A percentile compares a stretch with the other conserved stretches of the same genome.
phyloP scores from a whole-genome alignment of 1,139 yeast genomes.

The Scheffersomyces insectosa region DNA sequence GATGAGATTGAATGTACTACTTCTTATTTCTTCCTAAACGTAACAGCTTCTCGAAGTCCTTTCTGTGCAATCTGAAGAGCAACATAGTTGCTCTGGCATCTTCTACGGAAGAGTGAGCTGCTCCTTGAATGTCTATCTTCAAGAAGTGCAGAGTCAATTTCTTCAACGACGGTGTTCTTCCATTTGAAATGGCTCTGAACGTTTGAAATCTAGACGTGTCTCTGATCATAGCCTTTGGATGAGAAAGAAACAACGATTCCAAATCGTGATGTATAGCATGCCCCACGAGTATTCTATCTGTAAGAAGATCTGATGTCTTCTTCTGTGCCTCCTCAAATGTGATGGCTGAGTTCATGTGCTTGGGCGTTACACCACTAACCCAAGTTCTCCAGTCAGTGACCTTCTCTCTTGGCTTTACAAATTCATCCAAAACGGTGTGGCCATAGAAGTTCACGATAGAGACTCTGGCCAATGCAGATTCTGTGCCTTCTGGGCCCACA shows the following conservation, averaged over 20 bases:
- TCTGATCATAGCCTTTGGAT: conserved; percentile 62
- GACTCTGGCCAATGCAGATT: conserved; percentile 80
- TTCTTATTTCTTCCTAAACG: no score
- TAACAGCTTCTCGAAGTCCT: conserved; percentile 51
- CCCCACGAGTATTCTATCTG: conserved; percentile 67
- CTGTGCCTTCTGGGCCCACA: conserved; percentile 69
- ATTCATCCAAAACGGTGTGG: conserved; percentile 64
- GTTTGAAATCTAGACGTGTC: conserved; percentile 72
- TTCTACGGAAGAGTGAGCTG: conserved; percentile 83
- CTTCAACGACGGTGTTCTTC: conserved; percentile 73
- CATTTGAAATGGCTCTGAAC: conserved; percentile 59
- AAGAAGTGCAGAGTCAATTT: conserved; percentile 60
- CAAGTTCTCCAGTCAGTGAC: conserved; percentile 93
- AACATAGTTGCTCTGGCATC: conserved; percentile 90
- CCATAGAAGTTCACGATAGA: conserved; percentile 87
- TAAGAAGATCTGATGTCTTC: conserved; percentile 49
- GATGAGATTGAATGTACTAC: no score
- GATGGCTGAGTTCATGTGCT: conserved; percentile 66
- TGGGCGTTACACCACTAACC: conserved; percentile 86
- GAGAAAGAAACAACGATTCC: conserved; percentile 63
- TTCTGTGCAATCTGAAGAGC: conserved; percentile 60
- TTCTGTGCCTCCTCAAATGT: conserved; percentile 66
- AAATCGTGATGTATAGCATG: conserved; percentile 85
- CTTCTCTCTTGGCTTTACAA: conserved; percentile 69
- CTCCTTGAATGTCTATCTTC: conserved; percentile 65